Conservation (phyloP, 1,139 yeast species). For the Debaryomyces subglobosus region DNA sequence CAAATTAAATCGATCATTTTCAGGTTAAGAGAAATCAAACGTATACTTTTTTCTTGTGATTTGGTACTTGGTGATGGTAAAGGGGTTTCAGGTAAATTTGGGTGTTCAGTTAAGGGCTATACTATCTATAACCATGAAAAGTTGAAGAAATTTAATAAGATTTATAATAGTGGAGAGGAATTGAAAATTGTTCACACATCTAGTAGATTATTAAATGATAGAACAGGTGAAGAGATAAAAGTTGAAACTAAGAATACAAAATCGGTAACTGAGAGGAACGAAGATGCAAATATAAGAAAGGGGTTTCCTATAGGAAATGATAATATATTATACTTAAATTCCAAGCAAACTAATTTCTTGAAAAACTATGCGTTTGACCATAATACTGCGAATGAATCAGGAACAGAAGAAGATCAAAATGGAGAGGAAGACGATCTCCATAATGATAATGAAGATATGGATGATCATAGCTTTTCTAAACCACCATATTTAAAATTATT, state of each 20-base stretch:
- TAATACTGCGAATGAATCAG: slow-evolving; percentile 17
- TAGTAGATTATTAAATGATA: slow-evolving; percentile 30
- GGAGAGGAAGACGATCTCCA: slow-evolving; percentile 16
- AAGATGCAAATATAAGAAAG: slow-evolving; percentile 35
- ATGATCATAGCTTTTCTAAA: slow-evolving; percentile 22
- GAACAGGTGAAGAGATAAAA: slow-evolving; percentile 22
- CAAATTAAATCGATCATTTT: slow-evolving; percentile 54
- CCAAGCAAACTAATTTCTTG: slow-evolving; percentile 33
- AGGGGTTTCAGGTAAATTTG: slow-evolving; percentile 46
- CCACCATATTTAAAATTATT: slow-evolving; percentile 55
- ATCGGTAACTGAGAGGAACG: slow-evolving; percentile 40
- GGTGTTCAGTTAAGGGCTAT: slow-evolving; percentile 74
- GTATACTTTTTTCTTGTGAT: slow-evolving; percentile 68
- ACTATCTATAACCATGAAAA: slow-evolving; percentile 60
- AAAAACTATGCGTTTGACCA: slow-evolving; percentile 42
- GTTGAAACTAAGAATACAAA: slow-evolving; percentile 11
- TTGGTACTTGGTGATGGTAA: slow-evolving; percentile 45
- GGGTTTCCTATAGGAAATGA: slow-evolving; percentile 36
- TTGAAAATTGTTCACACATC: slow-evolving; percentile 57
- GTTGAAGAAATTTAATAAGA: slow-evolving; percentile 36
- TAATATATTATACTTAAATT: slow-evolving; percentile 29
- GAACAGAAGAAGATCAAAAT: slow-evolving; percentile 8
- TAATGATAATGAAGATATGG: slow-evolving; percentile 17
- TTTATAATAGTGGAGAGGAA: slow-evolving; percentile 55
- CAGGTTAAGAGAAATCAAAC: slow-evolving; percentile 59